A percentile compares a stretch with the other conserved stretches of the same genome.
Conservation (phyloP, 495 filamentous ascomycete genomes). For the Cercophora scortea region DNA sequence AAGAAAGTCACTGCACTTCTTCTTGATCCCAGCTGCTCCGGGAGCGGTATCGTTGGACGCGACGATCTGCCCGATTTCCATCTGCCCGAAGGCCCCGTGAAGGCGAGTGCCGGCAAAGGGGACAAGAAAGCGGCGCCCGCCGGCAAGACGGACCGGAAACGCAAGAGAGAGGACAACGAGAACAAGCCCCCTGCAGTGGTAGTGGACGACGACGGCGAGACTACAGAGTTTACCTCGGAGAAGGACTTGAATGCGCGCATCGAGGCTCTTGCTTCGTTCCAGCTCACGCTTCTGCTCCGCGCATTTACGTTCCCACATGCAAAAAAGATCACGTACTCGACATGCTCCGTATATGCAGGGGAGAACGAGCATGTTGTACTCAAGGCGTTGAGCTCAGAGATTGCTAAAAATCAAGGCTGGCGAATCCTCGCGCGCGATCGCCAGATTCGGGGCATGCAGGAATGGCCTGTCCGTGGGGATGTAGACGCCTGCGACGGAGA, state of each 20-base stretch:
- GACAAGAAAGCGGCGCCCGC: conserved; percentile 1
- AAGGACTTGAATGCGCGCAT: conserved; percentile 49
- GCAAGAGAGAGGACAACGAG: conserved; percentile 28
- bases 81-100: conserved; percentile 28
- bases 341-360: conserved; percentile 75
- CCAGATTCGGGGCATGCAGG: conserved; percentile 61
- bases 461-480: conserved; percentile 66
- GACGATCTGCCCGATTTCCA: conserved; percentile 62
- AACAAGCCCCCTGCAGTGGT: conserved; percentile 24
- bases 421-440: conserved; percentile 57
- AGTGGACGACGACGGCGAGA: conserved; percentile 43
- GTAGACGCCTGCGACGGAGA: conserved; percentile 53
- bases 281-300: conserved; percentile 68
- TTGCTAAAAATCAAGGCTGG: conserved; percentile 69
- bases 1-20: conserved; percentile 64
- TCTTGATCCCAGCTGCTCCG: conserved; percentile 89
- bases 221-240: conserved; percentile 33
- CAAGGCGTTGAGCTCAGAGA: conserved; percentile 53
- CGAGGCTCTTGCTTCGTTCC: conserved; percentile 63
- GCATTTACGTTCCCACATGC: conserved; percentile 79
- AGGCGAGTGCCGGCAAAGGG: background rate
- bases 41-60: conserved; percentile 85
- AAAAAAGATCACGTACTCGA: conserved; percentile 75
- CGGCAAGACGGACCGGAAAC: conserved; percentile 39
- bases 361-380: conserved; percentile 87